Evolutionary conservation across 495 filamentous ascomycete species (phyloP), one percentile per base, ranked within the genome.

Genomic region (Aspergillus avenaceus): DNA sequence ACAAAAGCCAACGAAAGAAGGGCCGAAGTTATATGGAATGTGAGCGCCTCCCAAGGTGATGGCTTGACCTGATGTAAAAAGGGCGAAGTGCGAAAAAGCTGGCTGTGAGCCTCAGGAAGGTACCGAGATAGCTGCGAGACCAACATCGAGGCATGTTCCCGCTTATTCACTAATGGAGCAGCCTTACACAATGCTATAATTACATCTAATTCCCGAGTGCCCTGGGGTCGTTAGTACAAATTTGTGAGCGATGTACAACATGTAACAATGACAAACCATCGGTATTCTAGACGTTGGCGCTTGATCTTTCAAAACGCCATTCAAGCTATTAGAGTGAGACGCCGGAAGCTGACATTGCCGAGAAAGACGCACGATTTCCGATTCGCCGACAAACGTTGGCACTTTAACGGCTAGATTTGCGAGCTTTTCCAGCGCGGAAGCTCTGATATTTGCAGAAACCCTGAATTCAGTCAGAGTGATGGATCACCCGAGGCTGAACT

Each of bases 111-210:
- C 61, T 96, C 89, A 47, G 87, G 79, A 27, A 97, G 73, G 66
- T 97, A 97, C 8, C 82, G 86, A 11, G 84, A 78, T 27, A 98
- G 69, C 59, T 91, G 90, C 3, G 71, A 66, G 14, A 83, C 76
- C 27, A 97, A 77, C 60, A 80, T 84, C 57, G 85, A 78, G 32
- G 91, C 89, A 63, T 83, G 85, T 46, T 88, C 80, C 5, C 71
- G 58, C 43, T 77, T 78, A 14, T 81, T 73, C 12, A 97, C 70
- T 13, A 82, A 72, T 14, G 88, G 84, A 8, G 90, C 87, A 22
- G 93, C 87, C 68, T 87, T 90, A 68, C 91, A 95, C 19, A 98
- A 77, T 25, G 91, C 89, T 16, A 97, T 70, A 22, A 97, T 75
- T 31, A 92, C 84, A 63, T 97, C 91, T 51, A 95, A 82, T 74